Base-by-base conservation (phyloP, 1,284 basidiomycete species). In the Cutaneotrichosporon sp. region DNA sequence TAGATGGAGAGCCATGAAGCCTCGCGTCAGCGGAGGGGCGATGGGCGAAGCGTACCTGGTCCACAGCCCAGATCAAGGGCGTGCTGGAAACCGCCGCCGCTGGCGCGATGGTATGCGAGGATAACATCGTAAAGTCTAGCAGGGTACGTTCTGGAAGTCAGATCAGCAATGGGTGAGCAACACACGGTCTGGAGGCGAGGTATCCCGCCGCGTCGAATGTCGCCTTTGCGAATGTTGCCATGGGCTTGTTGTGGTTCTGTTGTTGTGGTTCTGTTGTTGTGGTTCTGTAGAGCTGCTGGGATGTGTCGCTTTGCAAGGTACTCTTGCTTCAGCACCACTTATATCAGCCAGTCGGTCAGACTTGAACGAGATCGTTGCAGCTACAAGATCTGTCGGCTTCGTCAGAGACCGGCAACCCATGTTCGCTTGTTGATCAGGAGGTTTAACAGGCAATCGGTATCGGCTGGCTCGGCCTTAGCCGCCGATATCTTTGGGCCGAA, bases 11-110 rank as follows among this genome's bases (percentile, higher is more conserved):
- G 86, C 88, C 39, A 85, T 58, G 52, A 70, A 70, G 27, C 66
- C 87, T 75, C 85, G 16, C 73, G 85, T 29, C 34, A 55, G 54
- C 10, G 7, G 29, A 31, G 29, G 29, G 29, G 29, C 9, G 29
- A 14, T 31, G 29, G 29, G 37, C 32, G 17, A 55, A n/a, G 32
- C 62, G 25, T 56, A 84, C 87, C 88, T 7, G 88, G 88, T 27
- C 89, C 89, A 71, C 88, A 91, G 2, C 89, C 89, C 1, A 91
- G 69, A 64, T 91, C 88, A 0, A 89, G 76, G 0, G 70, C 72
- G 5, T 63, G 56, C 55, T 60, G 57, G 41, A 56, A 58, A 27
- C 37, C 37, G 5, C 62, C 66, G 2, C 60, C 61, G 3, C 49
- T 54, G 7, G 20, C 25, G 3, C 46, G 39, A 49, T 70, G 71